phyloP scores from a whole-genome alignment of 2,329 filamentous ascomycete genomes.

The Diaporthe nobilis region DNA sequence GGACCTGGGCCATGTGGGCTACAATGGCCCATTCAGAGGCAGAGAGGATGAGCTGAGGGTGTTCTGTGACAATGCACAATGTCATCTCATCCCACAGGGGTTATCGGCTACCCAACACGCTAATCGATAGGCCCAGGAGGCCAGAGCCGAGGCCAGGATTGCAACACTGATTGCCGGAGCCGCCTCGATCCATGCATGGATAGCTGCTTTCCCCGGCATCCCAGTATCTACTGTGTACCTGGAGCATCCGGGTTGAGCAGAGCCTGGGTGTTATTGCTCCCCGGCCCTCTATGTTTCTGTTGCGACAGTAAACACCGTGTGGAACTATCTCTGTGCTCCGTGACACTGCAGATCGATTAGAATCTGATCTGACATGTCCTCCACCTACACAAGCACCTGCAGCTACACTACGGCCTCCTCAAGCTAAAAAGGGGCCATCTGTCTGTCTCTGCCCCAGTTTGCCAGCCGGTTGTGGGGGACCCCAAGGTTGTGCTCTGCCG shows the following conservation, averaged over 20 bases:
- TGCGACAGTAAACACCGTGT: slow-evolving; percentile 16
- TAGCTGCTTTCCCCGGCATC: slow-evolving; percentile 7
- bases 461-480: slow-evolving; percentile 27
- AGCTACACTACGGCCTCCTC: not conserved
- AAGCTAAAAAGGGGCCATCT: slow-evolving; percentile 13
- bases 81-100: slow-evolving; percentile 26
- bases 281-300: not conserved
- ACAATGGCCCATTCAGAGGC: not conserved
- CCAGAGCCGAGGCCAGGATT: slow-evolving; percentile 36
- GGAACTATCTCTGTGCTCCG: not conserved
- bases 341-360: slow-evolving; percentile 29
- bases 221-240: not conserved
- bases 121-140: slow-evolving; percentile 25
- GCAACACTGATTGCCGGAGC: slow-evolving; percentile 24
- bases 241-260: not conserved
- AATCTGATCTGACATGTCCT: slow-evolving; percentile 28
- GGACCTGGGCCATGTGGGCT: not conserved
- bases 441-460: slow-evolving; percentile 17
- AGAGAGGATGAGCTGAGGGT: slow-evolving; percentile 10
- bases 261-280: not conserved
- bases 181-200: slow-evolving; percentile 19
- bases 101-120: slow-evolving; percentile 24
- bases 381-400: slow-evolving; percentile 14
- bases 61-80: slow-evolving; percentile 7
- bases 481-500: slow-evolving; percentile 12